Evolutionary conservation across 148 eudicot genomes (phyloP), one percentile per base, ranked within the genome.

Genomic region (Fagopyrum tataricum): DNA sequence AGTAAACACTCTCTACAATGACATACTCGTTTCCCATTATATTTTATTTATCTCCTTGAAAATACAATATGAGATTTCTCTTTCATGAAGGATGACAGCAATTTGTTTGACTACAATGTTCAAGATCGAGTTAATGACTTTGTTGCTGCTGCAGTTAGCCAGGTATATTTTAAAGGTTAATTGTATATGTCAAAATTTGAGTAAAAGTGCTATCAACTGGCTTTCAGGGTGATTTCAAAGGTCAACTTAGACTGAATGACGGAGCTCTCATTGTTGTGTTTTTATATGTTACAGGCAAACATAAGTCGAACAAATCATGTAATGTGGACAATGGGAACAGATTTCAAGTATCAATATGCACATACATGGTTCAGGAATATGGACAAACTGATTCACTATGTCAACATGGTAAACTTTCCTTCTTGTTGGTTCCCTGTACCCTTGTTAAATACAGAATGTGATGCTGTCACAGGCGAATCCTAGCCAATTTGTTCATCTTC

Each of bases 271-370:
- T 70, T 18, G 52, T 70, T 62, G 43, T 64, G 42, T 9, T 37
- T 64, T 64, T 64, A n/a, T 77, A 47, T 75, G 48, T 72, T 56
- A 68, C 92, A 96, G 99, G 96, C 99, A 69, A 92, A 96, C 73
- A 88, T 96, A 67, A 96, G 97, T 76, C 86, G 97, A 64, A 83
- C 97, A 55, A 88, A 92, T 84, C 99, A 96, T 77, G 72, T 96
- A 73, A 96, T 96, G 99, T 96, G 88, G 87, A 96, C 99, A 20
- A 96, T 96, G 99, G 99, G 99, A 78, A 87, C 96, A 61, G 99
- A 96, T 79, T 96, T 96, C 83, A 86, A 92, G 88, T 96, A 96
- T 81, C 97, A 96, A 55, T 96, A 92, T 82, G 97, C 99, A 9
- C 80, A 80, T 43, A 81, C 99, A 70, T 96, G 99, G 99, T 96